Evolutionary conservation across 2,329 filamentous ascomycete species (phyloP), one percentile per base, ranked within the genome.

Genomic region (Teratosphaeria nubilosa): DNA sequence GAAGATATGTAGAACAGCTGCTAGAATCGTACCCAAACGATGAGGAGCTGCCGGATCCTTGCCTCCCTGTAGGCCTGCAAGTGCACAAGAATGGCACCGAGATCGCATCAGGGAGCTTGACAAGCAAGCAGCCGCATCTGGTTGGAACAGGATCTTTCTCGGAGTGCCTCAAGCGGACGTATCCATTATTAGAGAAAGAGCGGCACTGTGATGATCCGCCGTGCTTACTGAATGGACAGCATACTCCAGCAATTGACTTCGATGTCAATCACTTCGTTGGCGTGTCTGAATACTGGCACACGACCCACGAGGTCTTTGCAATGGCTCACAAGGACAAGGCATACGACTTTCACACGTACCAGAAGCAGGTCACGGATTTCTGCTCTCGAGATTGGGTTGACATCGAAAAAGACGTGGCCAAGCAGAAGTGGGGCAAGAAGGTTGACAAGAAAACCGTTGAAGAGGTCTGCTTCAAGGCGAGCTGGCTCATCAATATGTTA

Each of bases 271-370:
- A 96, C 72, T 99, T 99, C 68, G 86, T 99, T 30, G 94, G 94
- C 11, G 92, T 99, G 3, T 97, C 92, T 0, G 94, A 99, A 70
- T 99, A 95, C 74, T 99, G 94, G 92, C 94, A 99, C 72, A 95
- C 92, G 0, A 99, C 94, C 0, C 94, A 99, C 67, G 91, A 94
- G 57, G 86, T 97, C 1, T 97, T 99, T 64, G 83, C 87, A 60
- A 82, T 84, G 77, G 85, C 84, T 3, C 85, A 89, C 63, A 86
- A 88, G 64, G 82, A 85, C 65, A 86, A 89, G 64, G 84, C 88
- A 0, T 99, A 97, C 72, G 91, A 97, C 68, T 89, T 96, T 65
- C 83, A 86, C 61, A 91, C 88, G 0, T 99, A 97, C 67, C 91
- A 97, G 69, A 80, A 86, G 62, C 84, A 87, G 37, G 94, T 97